These are phyloP conservation scores for Serpula lacrymans DNA, from an alignment of 768 basidiomycete species.

Conservation along the genomic window DNA sequence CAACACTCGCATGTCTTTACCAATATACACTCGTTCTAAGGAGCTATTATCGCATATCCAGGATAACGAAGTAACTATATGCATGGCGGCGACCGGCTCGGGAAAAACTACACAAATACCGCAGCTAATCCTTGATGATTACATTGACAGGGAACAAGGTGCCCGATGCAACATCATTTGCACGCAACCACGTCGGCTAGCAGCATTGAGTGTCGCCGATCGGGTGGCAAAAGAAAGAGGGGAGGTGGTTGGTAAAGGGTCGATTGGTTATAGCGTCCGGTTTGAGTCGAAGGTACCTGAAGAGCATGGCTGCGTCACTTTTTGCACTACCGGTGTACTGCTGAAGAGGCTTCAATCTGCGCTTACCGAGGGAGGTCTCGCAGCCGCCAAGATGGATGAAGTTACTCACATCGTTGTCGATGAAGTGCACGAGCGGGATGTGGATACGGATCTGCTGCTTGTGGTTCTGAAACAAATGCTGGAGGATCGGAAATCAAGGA, in stretches of 20 bases:
- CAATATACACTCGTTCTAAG: constrained; percentile 66
- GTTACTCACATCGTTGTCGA: constrained; percentile 92
- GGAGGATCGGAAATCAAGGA: constrained; percentile 64
- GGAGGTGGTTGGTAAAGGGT: constrained; percentile 56
- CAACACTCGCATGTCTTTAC: constrained; percentile 60
- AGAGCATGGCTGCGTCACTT: constrained; percentile 81
- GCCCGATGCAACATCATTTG: constrained; percentile 86
- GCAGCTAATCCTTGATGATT: constrained; percentile 85
- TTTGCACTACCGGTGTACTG: constrained; percentile 92
- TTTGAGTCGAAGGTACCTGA: constrained; percentile 82
- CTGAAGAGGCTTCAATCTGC: constrained; percentile 81
- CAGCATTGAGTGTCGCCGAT: constrained; percentile 88
- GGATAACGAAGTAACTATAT: constrained; percentile 80
- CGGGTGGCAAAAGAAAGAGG: constrained; percentile 89
- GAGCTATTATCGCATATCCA: constrained; percentile 68
- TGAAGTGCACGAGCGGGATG: constrained; percentile 94
- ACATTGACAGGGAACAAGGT: constrained; percentile 74
- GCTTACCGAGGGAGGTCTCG: constrained; percentile 41
- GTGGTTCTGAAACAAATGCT: constrained; percentile 85
- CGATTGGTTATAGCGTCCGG: constrained; percentile 89
- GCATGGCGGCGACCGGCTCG: constrained; percentile 87
- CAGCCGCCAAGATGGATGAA: constrained; percentile 53
- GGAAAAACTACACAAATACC: constrained; percentile 96
- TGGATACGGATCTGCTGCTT: constrained; percentile 87
- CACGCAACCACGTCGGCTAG: constrained; percentile 89